These are phyloP conservation scores for Penicillium silybi DNA, from an alignment of 495 filamentous ascomycete genomes.

Conservation along the genomic window DNA sequence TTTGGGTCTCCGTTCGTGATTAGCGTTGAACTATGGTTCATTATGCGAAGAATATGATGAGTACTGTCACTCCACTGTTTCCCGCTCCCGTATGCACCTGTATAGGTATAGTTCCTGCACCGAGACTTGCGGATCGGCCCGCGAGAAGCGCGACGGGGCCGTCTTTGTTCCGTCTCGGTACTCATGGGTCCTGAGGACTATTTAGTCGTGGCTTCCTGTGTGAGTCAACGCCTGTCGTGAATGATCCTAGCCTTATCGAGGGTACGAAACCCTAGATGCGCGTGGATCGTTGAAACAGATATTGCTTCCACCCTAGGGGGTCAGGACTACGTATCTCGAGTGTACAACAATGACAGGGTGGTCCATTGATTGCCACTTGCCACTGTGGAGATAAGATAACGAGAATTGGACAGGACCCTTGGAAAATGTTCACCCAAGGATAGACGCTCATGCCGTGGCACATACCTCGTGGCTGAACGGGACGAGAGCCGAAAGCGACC, in stretches of 20 bases:
- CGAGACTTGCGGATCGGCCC: no score
- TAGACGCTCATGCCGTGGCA: neutral
- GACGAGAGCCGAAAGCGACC: neutral
- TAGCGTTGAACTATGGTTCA: conserved; percentile 36
- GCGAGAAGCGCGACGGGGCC: no score
- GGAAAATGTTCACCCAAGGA: neutral
- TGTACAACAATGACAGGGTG: neutral
- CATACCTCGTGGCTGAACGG: neutral
- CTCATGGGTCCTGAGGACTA: no score
- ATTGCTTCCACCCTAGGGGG: no score
- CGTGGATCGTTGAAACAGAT: no score
- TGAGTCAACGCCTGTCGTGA: no score
- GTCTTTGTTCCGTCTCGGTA: no score
- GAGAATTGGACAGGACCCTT: neutral
- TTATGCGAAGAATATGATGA: conserved; percentile 43
- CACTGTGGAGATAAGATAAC: neutral
- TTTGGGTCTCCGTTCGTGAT: conserved; percentile 36
- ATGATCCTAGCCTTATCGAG: no score
- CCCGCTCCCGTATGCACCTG: neutral
- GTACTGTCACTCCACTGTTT: conserved; percentile 16
- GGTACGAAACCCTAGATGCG: no score
- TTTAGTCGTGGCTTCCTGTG: no score
- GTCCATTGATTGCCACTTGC: no score
- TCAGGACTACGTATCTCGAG: neutral
- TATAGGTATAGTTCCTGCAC: neutral